Evolutionary conservation across 345 rosid genomes (phyloP).

Genomic region (Capsella bursapastoris): DNA sequence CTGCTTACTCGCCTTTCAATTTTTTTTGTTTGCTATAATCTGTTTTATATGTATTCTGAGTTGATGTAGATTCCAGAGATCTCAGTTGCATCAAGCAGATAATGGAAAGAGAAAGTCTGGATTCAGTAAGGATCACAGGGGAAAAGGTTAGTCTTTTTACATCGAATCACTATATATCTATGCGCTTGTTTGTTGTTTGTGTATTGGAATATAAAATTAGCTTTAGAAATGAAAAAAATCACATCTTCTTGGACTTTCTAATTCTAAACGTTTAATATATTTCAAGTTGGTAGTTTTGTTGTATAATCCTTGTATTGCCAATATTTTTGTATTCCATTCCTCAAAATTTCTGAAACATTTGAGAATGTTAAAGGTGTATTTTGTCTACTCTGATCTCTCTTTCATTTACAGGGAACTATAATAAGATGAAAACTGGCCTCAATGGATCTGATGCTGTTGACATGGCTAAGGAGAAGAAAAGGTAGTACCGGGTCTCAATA

Average conservation of each 20-base stretch:
- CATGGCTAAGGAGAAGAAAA: constrained; percentile 49
- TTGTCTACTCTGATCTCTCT: neutral
- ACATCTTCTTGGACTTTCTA: neutral
- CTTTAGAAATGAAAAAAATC: neutral
- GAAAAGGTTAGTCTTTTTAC: constrained; percentile 56
- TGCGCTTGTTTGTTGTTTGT: neutral
- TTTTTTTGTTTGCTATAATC: constrained; percentile 5
- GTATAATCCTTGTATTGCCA: constrained; percentile 13
- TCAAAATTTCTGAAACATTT: constrained; percentile 5
- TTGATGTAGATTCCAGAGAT: constrained; percentile 56
- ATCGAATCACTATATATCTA: neutral
- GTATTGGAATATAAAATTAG: neutral
- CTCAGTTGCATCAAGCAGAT: constrained; percentile 53
- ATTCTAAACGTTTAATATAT: neutral
- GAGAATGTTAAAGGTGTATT: neutral
- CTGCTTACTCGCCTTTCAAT: neutral
- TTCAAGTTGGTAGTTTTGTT: constrained; percentile 16
- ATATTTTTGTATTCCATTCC: constrained; percentile 11
- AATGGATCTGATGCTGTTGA: constrained; percentile 39
- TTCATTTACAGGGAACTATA: constrained; percentile 48
- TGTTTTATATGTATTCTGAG: constrained; percentile 34
- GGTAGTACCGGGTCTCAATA: constrained; percentile 50
- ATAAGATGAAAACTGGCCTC: constrained; percentile 44
- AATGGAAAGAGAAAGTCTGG: constrained; percentile 59
- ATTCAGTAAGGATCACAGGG: constrained; percentile 45